These are phyloP conservation scores for Alternaria hordeiaustralica DNA, from an alignment of 2,329 filamentous ascomycete species.

Conservation along the genomic window DNA sequence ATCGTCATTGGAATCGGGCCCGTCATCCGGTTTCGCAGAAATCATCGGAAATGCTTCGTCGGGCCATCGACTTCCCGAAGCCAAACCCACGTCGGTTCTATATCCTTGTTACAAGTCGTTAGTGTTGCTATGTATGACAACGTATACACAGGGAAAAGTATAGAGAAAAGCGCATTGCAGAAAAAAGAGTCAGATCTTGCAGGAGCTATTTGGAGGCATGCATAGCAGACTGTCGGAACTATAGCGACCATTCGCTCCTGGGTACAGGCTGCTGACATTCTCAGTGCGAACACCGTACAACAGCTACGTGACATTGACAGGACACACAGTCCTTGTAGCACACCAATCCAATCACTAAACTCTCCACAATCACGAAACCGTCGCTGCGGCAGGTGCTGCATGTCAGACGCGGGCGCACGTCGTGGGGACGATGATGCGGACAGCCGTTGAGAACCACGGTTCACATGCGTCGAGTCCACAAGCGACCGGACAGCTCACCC, in stretches of 20 bases:
- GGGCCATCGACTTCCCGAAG: not conserved
- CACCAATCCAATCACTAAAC: not conserved
- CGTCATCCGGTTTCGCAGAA: not conserved
- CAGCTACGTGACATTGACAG: not conserved
- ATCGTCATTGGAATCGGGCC: not conserved
- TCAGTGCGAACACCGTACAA: not conserved
- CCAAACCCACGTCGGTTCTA: not conserved
- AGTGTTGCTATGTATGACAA: not conserved
- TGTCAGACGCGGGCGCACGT: slow-evolving; percentile 10
- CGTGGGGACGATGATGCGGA: slow-evolving; percentile 12
- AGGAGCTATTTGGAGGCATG: not conserved
- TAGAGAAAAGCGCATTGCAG: not conserved
- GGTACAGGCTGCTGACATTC: not conserved
- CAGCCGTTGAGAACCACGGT: slow-evolving; percentile 16
- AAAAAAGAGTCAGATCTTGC: not conserved
- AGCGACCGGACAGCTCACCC: not conserved
- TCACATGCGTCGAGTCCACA: slow-evolving; percentile 3
- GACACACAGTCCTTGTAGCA: not conserved
- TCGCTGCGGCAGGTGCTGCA: slow-evolving; percentile 23
- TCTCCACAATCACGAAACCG: slow-evolving; percentile 9
- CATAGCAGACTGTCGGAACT: not conserved
- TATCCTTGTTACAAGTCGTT: not conserved
- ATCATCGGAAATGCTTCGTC: not conserved
- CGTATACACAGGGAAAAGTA: not conserved
- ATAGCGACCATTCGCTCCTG: not conserved